phyloP scores from a whole-genome alignment of 2,329 filamentous ascomycete genomes.

The Plectosphaerella plurivora region DNA sequence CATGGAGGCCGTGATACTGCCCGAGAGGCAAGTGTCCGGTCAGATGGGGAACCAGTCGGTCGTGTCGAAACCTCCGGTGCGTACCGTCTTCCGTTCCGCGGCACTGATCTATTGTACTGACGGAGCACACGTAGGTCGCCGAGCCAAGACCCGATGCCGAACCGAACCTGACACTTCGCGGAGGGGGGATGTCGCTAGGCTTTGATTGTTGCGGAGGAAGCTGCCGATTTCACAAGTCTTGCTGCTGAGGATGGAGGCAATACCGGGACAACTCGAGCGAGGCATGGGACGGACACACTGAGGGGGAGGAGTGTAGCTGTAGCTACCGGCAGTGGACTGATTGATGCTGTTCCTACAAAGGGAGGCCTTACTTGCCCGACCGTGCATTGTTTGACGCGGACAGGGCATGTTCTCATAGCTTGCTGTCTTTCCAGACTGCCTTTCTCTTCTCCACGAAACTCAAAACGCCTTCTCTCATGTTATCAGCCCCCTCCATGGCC shows the following conservation, averaged over 20 bases:
- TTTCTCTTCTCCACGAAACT: constrained; percentile 75
- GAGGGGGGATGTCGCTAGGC: constrained; percentile 19
- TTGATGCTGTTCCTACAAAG: too few species aligned
- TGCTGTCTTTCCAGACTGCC: constrained; percentile 63
- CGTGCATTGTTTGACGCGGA: too few species aligned
- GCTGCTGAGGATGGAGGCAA: constrained; percentile 14
- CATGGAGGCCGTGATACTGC: constrained; percentile 1
- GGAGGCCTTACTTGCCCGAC: too few species aligned
- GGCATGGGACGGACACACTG: too few species aligned
- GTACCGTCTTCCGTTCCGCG: neutral
- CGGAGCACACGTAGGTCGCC: constrained; percentile 5
- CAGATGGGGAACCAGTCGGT: neutral
- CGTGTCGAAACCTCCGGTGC: neutral
- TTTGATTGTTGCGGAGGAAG: constrained; percentile 22
- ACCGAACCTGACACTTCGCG: constrained; percentile 18
- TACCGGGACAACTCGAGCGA: too few species aligned
- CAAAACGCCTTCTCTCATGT: constrained; percentile 68
- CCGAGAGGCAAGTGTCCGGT: neutral
- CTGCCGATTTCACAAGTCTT: constrained; percentile 23
- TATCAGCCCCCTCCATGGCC: constrained; percentile 60
- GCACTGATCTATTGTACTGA: too few species aligned
- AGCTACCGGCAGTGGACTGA: too few species aligned
- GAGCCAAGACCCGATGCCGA: constrained; percentile 18
- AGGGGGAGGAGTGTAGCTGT: too few species aligned
- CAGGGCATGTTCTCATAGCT: constrained; percentile 27